Conservation (phyloP, 352 stramenopile species). For the Pythium chondricola region DNA sequence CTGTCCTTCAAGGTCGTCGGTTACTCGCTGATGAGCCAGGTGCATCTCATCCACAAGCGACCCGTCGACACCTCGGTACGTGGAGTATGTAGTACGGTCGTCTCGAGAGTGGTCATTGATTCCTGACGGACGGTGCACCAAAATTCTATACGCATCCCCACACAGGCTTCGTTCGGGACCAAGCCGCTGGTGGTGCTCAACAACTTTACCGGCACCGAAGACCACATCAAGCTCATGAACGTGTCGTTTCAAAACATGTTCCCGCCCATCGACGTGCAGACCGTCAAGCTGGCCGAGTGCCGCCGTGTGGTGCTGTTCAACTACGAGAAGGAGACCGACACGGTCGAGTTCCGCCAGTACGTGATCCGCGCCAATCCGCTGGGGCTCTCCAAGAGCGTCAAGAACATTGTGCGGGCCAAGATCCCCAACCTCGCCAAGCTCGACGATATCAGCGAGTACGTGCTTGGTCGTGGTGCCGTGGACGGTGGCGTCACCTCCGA, state of each 20-base stretch:
- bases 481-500: slow-evolving; percentile 87
- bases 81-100: neutral
- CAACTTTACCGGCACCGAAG: slow-evolving; percentile 93
- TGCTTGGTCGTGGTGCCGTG: slow-evolving; percentile 61
- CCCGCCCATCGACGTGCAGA: slow-evolving; percentile 96
- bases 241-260: slow-evolving; percentile 99
- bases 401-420: slow-evolving; percentile 81
- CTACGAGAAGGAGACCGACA: slow-evolving; percentile 89
- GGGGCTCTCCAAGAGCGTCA: slow-evolving; percentile 85
- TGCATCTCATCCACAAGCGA: slow-evolving; percentile 89
- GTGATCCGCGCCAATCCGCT: slow-evolving; percentile 93
- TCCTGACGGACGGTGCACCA: neutral
- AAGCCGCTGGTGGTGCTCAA: slow-evolving; percentile 97
- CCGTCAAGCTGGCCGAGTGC: slow-evolving; percentile 93
- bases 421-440: slow-evolving; percentile 93
- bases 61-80: slow-evolving; percentile 82
- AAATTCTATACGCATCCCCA: neutral
- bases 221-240: slow-evolving; percentile 93
- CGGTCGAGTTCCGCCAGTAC: slow-evolving; percentile 97
- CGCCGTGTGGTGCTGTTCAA: slow-evolving; percentile 97
- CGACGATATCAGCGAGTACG: slow-evolving; percentile 96
- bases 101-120: neutral
- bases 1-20: slow-evolving; percentile 89
- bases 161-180: slow-evolving; percentile 72
- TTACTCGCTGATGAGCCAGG: slow-evolving; percentile 91